phyloP scores from a whole-genome alignment of 495 filamentous ascomycete species.

The Podospora comata region DNA sequence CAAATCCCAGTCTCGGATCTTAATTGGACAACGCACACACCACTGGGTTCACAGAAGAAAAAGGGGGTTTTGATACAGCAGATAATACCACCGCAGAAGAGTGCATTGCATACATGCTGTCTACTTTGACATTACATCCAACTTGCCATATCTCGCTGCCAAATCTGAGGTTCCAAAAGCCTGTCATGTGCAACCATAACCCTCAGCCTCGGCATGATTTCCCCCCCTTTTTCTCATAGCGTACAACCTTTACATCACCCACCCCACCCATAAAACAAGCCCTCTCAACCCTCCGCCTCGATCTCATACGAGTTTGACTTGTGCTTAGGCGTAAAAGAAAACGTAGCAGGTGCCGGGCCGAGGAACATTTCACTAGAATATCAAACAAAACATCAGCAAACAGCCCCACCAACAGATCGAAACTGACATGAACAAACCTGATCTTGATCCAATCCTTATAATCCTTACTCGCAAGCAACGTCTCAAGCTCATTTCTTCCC shows the following conservation, averaged over 20 bases:
- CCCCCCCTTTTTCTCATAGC: neutral
- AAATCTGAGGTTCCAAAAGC: too few species aligned
- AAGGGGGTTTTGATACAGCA: neutral
- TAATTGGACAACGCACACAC: neutral
- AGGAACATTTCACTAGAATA: constrained; percentile 89
- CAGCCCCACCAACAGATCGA: constrained; percentile 6
- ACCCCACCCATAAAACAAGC: neutral
- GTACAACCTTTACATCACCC: neutral
- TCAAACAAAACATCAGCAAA: neutral
- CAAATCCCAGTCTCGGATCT: neutral
- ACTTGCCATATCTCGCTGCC: neutral
- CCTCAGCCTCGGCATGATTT: neutral
- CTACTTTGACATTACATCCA: neutral
- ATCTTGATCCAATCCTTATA: constrained; percentile 99
- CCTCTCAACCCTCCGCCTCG: constrained; percentile 54
- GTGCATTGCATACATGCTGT: neutral
- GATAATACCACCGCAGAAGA: neutral
- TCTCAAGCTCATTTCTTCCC: constrained; percentile 87
- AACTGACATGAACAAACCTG: constrained; percentile 47
- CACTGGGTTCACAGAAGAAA: neutral
- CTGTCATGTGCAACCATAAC: neutral
- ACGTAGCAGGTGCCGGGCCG: constrained; percentile 81
- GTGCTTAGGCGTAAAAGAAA: constrained; percentile 97
- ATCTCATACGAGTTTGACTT: constrained; percentile 81
- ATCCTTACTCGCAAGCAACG: constrained; percentile 78